Conservation (phyloP, 495 filamentous ascomycete species). For the Tuber melanosporum region DNA sequence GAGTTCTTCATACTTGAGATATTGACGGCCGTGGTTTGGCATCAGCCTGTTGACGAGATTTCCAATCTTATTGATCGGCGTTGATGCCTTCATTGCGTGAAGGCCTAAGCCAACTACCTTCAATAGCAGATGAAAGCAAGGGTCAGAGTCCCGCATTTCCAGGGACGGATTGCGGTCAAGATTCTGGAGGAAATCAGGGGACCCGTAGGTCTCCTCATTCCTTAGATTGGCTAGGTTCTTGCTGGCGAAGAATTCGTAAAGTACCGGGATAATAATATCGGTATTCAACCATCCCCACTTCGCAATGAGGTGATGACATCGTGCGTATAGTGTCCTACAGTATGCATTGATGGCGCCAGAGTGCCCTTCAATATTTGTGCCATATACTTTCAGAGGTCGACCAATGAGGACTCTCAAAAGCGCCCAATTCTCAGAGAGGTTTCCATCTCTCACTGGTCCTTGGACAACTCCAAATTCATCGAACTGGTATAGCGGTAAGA, state of each 20-base stretch:
- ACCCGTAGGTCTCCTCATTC: slow-evolving; percentile 69
- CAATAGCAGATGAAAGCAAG: slow-evolving; percentile 88
- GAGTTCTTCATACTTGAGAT: slow-evolving; percentile 73
- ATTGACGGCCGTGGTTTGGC: slow-evolving; percentile 81
- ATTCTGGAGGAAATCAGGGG: slow-evolving; percentile 69
- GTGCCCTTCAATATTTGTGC: slow-evolving; percentile 48
- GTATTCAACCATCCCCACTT: slow-evolving; percentile 83
- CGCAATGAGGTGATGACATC: slow-evolving; percentile 72
- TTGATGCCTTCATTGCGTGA: slow-evolving; percentile 49
- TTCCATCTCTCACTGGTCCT: slow-evolving; percentile 8
- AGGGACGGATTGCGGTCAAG: slow-evolving; percentile 60
- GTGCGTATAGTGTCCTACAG: slow-evolving; percentile 61
- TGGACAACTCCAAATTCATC: slow-evolving; percentile 61
- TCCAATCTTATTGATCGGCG: slow-evolving; percentile 58
- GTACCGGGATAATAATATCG: slow-evolving; percentile 64
- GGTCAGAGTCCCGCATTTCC: slow-evolving; percentile 59
- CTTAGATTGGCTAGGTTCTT: slow-evolving; percentile 65
- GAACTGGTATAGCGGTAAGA: slow-evolving; percentile 71
- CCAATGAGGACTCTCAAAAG: slow-evolving; percentile 59
- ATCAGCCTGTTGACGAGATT: slow-evolving; percentile 72
- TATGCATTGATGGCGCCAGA: slow-evolving; percentile 68
- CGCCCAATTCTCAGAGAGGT: slow-evolving; percentile 62
- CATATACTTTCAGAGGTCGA: slow-evolving; percentile 61
- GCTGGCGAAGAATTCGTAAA: slow-evolving; percentile 88
- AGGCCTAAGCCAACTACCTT: slow-evolving; percentile 73